These are phyloP conservation scores for Anisogramma anomala DNA, from an alignment of 2,329 filamentous ascomycete species.

Conservation along the genomic window DNA sequence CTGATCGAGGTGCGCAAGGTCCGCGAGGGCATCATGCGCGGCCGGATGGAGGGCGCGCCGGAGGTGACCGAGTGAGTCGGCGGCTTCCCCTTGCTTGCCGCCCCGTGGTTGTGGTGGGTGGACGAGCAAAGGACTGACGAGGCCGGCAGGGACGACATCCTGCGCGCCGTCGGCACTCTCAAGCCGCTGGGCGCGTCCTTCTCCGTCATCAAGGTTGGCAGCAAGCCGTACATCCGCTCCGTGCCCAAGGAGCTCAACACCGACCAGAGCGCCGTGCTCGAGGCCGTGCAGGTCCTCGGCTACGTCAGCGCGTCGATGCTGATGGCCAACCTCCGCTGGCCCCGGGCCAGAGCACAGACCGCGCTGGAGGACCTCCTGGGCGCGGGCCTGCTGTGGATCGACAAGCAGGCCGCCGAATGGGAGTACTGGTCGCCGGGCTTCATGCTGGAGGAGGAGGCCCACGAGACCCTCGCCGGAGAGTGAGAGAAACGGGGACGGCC, in stretches of 20 bases:
- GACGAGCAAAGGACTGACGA: not conserved
- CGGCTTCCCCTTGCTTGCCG: not conserved
- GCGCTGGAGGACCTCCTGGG: constrained; percentile 82
- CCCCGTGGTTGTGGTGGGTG: too few relatives aligned
- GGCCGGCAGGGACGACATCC: constrained; percentile 66
- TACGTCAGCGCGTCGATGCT: constrained; percentile 87
- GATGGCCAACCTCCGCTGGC: constrained; percentile 76
- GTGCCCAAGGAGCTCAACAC: constrained; percentile 91
- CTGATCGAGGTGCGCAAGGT: constrained; percentile 78
- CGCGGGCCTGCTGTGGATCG: constrained; percentile 89
- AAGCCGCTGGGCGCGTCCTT: constrained; percentile 82
- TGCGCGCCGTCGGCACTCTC: constrained; percentile 77
- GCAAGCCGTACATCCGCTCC: constrained; percentile 77
- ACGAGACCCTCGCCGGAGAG: constrained; percentile 16
- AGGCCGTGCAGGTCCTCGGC: constrained; percentile 79
- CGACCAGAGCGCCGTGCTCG: constrained; percentile 84
- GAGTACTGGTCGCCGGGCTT: constrained; percentile 89
- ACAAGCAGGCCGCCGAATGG: constrained; percentile 71
- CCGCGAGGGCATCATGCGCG: constrained; percentile 59
- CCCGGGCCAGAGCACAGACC: constrained; percentile 70
- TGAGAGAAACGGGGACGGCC: too few relatives aligned
- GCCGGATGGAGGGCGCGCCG: constrained; percentile 62
- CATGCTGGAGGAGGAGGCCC: constrained; percentile 41
- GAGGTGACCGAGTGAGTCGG: constrained; percentile 62
- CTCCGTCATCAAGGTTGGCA: constrained; percentile 71